phyloP scores from a whole-genome alignment of 2,329 filamentous ascomycete species.

The Diplodia intermedia region DNA sequence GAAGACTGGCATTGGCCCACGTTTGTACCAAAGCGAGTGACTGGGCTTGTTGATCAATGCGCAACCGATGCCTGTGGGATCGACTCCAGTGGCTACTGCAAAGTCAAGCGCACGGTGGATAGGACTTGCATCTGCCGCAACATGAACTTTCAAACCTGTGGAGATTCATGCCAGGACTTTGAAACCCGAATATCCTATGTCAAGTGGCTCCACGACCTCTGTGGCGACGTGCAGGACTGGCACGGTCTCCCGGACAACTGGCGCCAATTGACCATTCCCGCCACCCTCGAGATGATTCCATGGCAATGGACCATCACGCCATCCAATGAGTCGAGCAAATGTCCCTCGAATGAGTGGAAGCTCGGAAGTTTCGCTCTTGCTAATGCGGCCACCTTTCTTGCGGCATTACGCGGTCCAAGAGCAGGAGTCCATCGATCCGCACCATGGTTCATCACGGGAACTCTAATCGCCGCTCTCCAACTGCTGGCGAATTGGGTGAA shows the following conservation, averaged over 20 bases:
- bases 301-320: slow-evolving; percentile 43
- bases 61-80: slow-evolving; percentile 44
- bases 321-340: slow-evolving; percentile 34
- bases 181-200: slow-evolving; percentile 44
- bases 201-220: slow-evolving; percentile 44
- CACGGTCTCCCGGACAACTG: slow-evolving; percentile 43
- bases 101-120: slow-evolving; percentile 40
- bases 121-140: slow-evolving; percentile 43
- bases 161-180: slow-evolving; percentile 42
- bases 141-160: slow-evolving; percentile 42
- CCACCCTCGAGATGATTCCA: slow-evolving; percentile 42
- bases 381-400: slow-evolving; percentile 38
- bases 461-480: slow-evolving; percentile 38
- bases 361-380: slow-evolving; percentile 38
- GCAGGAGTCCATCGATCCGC: slow-evolving; percentile 18
- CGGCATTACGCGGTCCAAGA: slow-evolving; percentile 32
- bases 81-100: slow-evolving; percentile 44
- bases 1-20: slow-evolving; percentile 43
- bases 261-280: slow-evolving; percentile 39
- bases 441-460: slow-evolving; percentile 37
- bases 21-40: slow-evolving; percentile 38
- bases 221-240: slow-evolving; percentile 42
- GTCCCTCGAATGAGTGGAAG: slow-evolving; percentile 39
- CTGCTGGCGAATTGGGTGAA: slow-evolving; percentile 39
- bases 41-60: slow-evolving; percentile 38